Evolutionary conservation across 139 green algal genomes (phyloP).

Genomic region (Asterochloris erici): DNA sequence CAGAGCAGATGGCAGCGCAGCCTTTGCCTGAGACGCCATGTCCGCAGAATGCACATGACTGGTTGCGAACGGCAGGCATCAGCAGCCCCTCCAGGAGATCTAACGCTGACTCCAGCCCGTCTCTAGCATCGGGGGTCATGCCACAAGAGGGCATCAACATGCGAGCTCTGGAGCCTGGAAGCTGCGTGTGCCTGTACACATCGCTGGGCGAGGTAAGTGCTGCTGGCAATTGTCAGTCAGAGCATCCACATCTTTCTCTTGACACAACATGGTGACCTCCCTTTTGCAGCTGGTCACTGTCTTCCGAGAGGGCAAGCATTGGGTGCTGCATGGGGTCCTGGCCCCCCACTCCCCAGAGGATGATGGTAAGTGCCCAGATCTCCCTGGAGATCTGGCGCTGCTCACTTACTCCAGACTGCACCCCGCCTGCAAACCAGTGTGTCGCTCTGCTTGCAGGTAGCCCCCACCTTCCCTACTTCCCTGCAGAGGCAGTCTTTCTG

Average conservation of each 20-base stretch:
- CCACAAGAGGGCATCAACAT: slow-evolving; percentile 12
- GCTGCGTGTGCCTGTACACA: slow-evolving; percentile 11
- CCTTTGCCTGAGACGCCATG: slow-evolving; percentile 1
- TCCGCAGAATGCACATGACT: not conserved
- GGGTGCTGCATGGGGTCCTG: slow-evolving; percentile 7
- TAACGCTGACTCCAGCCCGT: not conserved
- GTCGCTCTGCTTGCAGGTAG: not conserved
- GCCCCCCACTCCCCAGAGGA: slow-evolving; percentile 7
- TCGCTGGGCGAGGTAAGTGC: not conserved
- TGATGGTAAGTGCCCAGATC: not conserved
- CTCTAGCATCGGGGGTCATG: not conserved
- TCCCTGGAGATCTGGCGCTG: too few species aligned
- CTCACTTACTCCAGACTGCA: not conserved
- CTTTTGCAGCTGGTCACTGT: not conserved
- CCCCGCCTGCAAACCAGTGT: not conserved
- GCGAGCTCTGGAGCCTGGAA: slow-evolving; percentile 10
- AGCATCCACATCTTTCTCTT: too few species aligned
- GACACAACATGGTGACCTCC: too few species aligned
- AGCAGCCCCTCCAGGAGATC: slow-evolving; percentile 5
- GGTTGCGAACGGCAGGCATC: not conserved
- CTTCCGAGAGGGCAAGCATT: not conserved
- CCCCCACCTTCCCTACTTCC: not conserved
- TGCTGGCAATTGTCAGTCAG: too few species aligned
- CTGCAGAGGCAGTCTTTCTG: slow-evolving; percentile 13
- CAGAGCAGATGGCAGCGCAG: too few species aligned